Conservation (phyloP, 148 eudicot species). For the Diospyros kaki region DNA sequence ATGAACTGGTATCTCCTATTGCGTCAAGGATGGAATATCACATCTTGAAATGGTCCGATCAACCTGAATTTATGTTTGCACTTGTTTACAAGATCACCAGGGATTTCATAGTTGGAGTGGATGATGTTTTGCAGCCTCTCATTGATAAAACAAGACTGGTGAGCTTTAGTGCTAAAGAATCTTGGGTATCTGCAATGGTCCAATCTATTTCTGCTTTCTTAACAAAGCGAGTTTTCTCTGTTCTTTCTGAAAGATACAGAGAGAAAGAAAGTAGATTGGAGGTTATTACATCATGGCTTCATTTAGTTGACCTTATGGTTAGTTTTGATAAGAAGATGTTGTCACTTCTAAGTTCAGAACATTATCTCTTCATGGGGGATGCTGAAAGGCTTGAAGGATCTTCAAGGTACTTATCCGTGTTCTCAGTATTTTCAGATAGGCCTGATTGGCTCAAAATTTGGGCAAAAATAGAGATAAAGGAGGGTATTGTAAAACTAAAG, state of each 20-base stretch:
- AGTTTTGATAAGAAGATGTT: constrained; percentile 42
- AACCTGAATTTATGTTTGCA: constrained; percentile 46
- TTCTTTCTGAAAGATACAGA: constrained; percentile 35
- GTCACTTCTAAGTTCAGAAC: constrained; percentile 36
- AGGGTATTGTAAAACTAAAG: constrained; percentile 43
- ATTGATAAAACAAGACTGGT: constrained; percentile 47
- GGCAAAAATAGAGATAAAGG: constrained; percentile 53
- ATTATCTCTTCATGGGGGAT: constrained; percentile 26
- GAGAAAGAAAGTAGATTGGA: constrained; percentile 25
- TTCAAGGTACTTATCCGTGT: constrained; percentile 28
- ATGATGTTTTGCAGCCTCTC: constrained; percentile 54
- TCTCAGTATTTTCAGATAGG: constrained; percentile 42
- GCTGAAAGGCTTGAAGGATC: constrained; percentile 18
- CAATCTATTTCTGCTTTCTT: constrained; percentile 36
- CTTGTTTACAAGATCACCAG: constrained; percentile 43
- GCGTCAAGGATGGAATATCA: constrained; percentile 49
- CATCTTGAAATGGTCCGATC: constrained; percentile 42
- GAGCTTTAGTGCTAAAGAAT: constrained; percentile 55
- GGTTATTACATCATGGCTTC: constrained; percentile 44
- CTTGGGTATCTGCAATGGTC: constrained; percentile 52
- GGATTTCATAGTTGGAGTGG: constrained; percentile 46
- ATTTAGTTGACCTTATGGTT: constrained; percentile 41
- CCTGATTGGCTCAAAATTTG: constrained; percentile 49
- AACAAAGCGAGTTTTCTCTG: constrained; percentile 31
- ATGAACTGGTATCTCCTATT: constrained; percentile 48